Conservation (phyloP, 1,284 basidiomycete genomes). For the Termitomyces sp. region DNA sequence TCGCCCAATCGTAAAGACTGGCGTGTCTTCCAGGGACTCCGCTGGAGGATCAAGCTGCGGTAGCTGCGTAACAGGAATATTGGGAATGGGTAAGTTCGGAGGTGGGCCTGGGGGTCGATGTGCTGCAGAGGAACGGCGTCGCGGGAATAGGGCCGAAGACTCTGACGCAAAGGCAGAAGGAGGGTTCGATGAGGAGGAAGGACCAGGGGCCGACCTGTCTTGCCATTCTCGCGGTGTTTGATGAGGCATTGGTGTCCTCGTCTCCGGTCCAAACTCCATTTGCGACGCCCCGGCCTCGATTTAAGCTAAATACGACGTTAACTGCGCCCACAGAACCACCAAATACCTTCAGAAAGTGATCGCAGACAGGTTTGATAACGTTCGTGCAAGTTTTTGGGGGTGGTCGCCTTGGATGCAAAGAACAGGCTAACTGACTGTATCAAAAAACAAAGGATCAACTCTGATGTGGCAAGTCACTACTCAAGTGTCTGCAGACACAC, state of each 20-base stretch:
- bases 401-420: conserved; percentile 15
- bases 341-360: background rate
- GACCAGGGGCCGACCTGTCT: conserved; percentile 28
- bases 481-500: background rate
- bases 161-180: conserved; percentile 28
- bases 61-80: conserved; percentile 33
- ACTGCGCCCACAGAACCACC: background rate
- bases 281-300: background rate
- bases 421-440: conserved; percentile 8
- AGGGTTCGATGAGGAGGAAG: conserved; percentile 31
- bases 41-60: conserved; percentile 18
- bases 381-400: background rate
- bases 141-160: conserved; percentile 32
- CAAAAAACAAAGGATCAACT: conserved; percentile 18
- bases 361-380: conserved; percentile 5
- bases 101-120: conserved; percentile 65
- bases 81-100: conserved; percentile 69
- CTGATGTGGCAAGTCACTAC: conserved; percentile 22
- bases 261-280: conserved; percentile 55
- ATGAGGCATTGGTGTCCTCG: conserved; percentile 31
- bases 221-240: conserved; percentile 45
- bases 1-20: conserved; percentile 24
- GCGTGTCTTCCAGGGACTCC: conserved; percentile 17
- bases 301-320: background rate
- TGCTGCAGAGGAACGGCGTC: conserved; percentile 65